phyloP scores from a whole-genome alignment of 768 basidiomycete genomes.

The Amanita pseudoporphyria region DNA sequence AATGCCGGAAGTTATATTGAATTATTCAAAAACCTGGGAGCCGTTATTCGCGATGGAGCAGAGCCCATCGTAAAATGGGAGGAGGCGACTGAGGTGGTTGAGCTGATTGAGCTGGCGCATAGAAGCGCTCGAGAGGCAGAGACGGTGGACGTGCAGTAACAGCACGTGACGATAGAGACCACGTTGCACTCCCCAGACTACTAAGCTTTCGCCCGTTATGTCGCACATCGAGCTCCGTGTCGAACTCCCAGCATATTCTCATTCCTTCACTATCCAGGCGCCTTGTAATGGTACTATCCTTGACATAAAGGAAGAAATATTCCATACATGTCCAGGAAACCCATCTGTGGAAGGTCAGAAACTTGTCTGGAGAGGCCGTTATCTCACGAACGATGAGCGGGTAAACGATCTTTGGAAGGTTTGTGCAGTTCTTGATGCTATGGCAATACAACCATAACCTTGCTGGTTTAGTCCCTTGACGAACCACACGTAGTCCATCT shows the following conservation, averaged over 20 bases:
- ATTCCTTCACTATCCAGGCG: slow-evolving; percentile 52
- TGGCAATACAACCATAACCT: slow-evolving; percentile 8
- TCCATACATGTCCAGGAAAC: slow-evolving; percentile 45
- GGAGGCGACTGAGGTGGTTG: slow-evolving; percentile 61
- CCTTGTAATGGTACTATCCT: slow-evolving; percentile 37
- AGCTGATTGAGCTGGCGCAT: slow-evolving; percentile 69
- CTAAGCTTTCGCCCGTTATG: slow-evolving; percentile 19
- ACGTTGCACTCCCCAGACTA: slow-evolving; percentile 15
- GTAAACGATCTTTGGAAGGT: slow-evolving; percentile 67
- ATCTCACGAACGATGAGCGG: slow-evolving; percentile 53
- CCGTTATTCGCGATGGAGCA: slow-evolving; percentile 44
- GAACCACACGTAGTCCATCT: slow-evolving; percentile 62
- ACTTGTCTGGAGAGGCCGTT: slow-evolving; percentile 67
- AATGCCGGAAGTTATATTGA: slow-evolving; percentile 49
- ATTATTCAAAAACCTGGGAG: slow-evolving; percentile 59
- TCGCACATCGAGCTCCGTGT: slow-evolving; percentile 46
- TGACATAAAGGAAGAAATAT: slow-evolving; percentile 63
- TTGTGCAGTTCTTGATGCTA: slow-evolving; percentile 14
- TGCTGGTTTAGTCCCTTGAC: slow-evolving; percentile 33
- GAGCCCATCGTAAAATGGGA: slow-evolving; percentile 61
- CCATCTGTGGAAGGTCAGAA: slow-evolving; percentile 66
- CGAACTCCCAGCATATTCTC: slow-evolving; percentile 68
- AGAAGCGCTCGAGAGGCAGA: slow-evolving; percentile 53
- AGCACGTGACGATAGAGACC: slow-evolving; percentile 19
- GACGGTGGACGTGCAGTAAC: slow-evolving; percentile 23